Conservation (phyloP, 139 green algal species). For the Coelastrella sp. region DNA sequence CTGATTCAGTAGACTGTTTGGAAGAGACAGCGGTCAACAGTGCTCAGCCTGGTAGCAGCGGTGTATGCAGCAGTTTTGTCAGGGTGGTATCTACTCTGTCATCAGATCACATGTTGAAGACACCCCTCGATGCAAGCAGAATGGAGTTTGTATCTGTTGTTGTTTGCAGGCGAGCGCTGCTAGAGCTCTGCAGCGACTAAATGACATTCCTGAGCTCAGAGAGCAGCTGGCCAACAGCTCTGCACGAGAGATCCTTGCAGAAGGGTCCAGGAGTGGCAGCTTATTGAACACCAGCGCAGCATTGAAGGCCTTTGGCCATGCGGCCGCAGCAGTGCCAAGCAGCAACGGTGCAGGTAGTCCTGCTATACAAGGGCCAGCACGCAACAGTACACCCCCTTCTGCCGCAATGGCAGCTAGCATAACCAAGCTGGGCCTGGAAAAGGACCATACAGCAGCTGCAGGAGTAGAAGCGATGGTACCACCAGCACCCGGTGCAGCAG, state of each 20-base stretch:
- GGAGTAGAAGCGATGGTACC: no score
- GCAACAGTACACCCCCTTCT: background rate
- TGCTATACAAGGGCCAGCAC: background rate
- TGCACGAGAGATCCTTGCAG: background rate
- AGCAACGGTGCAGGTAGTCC: background rate
- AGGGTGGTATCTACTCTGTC: no score
- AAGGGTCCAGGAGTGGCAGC: background rate
- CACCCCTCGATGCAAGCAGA: no score
- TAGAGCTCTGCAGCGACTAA: slow-evolving; percentile 55
- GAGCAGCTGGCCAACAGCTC: slow-evolving; percentile 40
- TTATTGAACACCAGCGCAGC: slow-evolving; percentile 7
- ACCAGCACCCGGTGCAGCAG: background rate
- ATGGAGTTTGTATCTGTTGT: background rate
- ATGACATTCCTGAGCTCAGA: slow-evolving; percentile 45
- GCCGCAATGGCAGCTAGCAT: background rate
- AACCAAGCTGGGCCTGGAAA: background rate
- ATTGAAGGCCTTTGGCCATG: background rate
- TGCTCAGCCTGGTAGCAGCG: background rate
- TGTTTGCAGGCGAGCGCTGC: slow-evolving; percentile 8
- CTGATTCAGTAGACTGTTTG: no score
- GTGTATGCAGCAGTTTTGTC: background rate
- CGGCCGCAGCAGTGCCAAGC: background rate
- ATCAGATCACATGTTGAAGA: no score
- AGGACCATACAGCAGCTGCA: background rate
- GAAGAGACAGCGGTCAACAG: background rate